These are phyloP conservation scores for Xylariaceae sp. DNA, from an alignment of 2,329 filamentous ascomycete genomes.

Conservation along the genomic window DNA sequence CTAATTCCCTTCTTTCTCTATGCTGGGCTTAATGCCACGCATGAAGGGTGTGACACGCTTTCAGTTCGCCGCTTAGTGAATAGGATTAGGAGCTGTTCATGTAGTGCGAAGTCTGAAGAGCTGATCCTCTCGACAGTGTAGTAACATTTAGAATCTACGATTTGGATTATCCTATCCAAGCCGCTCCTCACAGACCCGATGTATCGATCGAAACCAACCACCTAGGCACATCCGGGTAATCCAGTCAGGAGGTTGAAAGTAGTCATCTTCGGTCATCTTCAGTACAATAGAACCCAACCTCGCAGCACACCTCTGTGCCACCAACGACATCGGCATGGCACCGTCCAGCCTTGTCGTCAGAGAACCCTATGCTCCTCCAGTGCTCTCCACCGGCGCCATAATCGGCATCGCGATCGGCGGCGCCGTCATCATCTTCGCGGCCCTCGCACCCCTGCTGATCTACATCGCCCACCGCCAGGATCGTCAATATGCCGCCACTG, in stretches of 20 bases:
- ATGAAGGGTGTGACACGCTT: background rate
- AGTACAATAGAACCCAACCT: background rate
- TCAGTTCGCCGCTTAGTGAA: background rate
- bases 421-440: slow-evolving; percentile 48
- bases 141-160: background rate
- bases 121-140: background rate
- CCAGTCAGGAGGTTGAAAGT: background rate
- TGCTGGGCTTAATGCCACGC: background rate
- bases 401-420: slow-evolving; percentile 52
- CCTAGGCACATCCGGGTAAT: background rate
- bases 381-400: slow-evolving; percentile 39
- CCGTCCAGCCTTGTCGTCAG: background rate
- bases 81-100: background rate
- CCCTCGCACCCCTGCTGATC: slow-evolving; percentile 47
- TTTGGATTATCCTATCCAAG: too few species aligned
- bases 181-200: background rate
- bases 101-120: background rate
- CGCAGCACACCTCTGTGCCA: background rate
- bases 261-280: background rate
- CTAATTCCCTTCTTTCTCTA: background rate
- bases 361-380: background rate
- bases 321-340: background rate
- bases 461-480: slow-evolving; percentile 41
- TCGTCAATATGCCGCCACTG: slow-evolving; percentile 19
- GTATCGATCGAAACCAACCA: background rate